A percentile compares a stretch with the other conserved stretches of the same genome.
Evolutionary conservation across 192 early-diverging fungal species (phyloP).

Genomic region (Backusella tuberculispora): DNA sequence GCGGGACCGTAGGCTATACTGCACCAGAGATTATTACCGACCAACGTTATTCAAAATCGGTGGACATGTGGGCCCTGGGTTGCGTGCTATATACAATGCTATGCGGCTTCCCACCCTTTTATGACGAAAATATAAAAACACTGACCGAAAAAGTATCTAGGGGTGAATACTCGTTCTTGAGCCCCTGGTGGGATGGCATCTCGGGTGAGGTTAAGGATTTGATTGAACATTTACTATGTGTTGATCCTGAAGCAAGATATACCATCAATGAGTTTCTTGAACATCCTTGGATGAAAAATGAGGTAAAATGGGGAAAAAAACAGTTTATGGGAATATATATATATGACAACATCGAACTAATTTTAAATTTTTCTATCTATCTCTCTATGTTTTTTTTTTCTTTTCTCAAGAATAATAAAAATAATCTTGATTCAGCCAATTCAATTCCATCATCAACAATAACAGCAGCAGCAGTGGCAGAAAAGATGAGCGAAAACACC

Average conservation of each 20-base stretch:
- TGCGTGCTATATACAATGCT: slow-evolving; percentile 85
- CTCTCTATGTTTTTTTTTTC: background rate
- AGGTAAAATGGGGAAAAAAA: background rate
- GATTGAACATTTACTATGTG: slow-evolving; percentile 65
- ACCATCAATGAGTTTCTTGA: slow-evolving; percentile 82
- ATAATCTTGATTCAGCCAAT: background rate
- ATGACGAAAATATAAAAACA: slow-evolving; percentile 77
- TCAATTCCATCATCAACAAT: background rate
- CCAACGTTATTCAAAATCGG: slow-evolving; percentile 79
- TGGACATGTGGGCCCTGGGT: slow-evolving; percentile 87
- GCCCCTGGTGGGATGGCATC: slow-evolving; percentile 93
- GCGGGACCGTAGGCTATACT: slow-evolving; percentile 93
- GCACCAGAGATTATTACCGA: slow-evolving; percentile 91
- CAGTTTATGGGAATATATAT: background rate
- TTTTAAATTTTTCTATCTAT: background rate
- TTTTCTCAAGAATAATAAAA: background rate
- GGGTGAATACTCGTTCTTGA: slow-evolving; percentile 85
- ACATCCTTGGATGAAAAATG: slow-evolving; percentile 71
- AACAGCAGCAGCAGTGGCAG: background rate
- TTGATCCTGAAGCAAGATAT: slow-evolving; percentile 72
- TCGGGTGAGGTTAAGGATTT: slow-evolving; percentile 75
- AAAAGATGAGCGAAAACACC: background rate
- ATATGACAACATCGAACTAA: background rate
- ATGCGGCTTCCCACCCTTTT: slow-evolving; percentile 83
- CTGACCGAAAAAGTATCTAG: slow-evolving; percentile 85